Evolutionary conservation across 2,329 filamentous ascomycete species (phyloP).

Genomic region (Coniella lustricola): DNA sequence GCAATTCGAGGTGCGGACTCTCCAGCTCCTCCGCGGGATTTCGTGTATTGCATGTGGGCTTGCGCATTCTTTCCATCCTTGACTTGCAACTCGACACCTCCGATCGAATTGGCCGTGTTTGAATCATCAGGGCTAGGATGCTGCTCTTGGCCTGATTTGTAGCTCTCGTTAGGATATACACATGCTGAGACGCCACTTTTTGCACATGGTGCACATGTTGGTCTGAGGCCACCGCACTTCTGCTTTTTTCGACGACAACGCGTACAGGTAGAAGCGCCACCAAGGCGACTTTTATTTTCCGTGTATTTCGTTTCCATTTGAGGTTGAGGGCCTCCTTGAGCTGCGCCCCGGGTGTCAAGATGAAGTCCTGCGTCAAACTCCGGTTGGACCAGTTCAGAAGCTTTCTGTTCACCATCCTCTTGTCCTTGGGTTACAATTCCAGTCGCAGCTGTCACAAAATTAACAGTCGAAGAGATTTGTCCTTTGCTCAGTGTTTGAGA

Average conservation of each 20-base stretch:
- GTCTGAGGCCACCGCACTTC: background rate
- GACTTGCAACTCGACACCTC: no score
- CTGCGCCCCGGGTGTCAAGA: no score
- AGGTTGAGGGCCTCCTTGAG: no score
- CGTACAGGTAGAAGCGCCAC: background rate
- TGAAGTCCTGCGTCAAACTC: no score
- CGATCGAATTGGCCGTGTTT: background rate
- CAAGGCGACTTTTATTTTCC: background rate
- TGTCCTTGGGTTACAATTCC: no score
- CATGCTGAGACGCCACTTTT: background rate
- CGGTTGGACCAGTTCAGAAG: no score
- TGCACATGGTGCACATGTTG: conserved; percentile 4
- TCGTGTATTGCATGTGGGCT: background rate
- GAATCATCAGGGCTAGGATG: background rate
- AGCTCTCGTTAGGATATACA: background rate
- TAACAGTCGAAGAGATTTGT: no score
- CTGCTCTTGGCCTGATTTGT: background rate
- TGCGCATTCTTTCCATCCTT: no score
- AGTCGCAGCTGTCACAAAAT: no score
- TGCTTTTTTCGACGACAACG: conserved; percentile 3
- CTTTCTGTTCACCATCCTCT: no score
- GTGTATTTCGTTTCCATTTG: background rate
- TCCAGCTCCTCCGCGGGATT: background rate
- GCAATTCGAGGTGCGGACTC: background rate
- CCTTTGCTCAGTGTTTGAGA: background rate